phyloP scores from a whole-genome alignment of 345 rosid genomes.

The Mercurialis annua region DNA sequence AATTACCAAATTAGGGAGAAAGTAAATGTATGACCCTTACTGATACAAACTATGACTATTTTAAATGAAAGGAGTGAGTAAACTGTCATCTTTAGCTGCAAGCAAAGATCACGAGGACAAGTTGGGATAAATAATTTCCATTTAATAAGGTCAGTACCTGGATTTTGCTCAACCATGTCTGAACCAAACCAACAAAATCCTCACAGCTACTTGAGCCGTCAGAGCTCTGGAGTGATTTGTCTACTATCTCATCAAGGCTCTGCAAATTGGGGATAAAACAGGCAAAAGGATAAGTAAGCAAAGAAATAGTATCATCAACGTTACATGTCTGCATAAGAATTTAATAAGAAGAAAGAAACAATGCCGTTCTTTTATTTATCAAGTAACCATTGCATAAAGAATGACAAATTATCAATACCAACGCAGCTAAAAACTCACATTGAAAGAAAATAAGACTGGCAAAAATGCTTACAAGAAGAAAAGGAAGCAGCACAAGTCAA shows the following conservation, averaged over 20 bases:
- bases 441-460: background rate
- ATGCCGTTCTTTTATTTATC: background rate
- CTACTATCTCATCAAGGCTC: conserved; percentile 83
- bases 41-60: background rate
- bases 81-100: background rate
- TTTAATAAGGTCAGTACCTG: conserved; percentile 41
- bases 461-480: background rate
- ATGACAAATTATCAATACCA: conserved; percentile 6
- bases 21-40: background rate
- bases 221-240: conserved; percentile 50
- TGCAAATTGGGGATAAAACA: conserved; percentile 37
- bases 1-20: background rate
- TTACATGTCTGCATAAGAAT: background rate
- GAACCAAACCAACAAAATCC: conserved; percentile 79
- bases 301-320: background rate
- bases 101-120: background rate
- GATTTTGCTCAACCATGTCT: conserved; percentile 70
- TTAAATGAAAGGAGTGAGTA: background rate
- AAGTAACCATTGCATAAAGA: background rate
- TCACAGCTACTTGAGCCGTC: conserved; percentile 72
- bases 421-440: conserved; percentile 2
- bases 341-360: background rate
- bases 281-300: conserved; percentile 7
- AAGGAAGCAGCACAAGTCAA: background rate
- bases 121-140: background rate